phyloP scores from a whole-genome alignment of 371 early-diverging fungal species.

The Mortierella sp. region DNA sequence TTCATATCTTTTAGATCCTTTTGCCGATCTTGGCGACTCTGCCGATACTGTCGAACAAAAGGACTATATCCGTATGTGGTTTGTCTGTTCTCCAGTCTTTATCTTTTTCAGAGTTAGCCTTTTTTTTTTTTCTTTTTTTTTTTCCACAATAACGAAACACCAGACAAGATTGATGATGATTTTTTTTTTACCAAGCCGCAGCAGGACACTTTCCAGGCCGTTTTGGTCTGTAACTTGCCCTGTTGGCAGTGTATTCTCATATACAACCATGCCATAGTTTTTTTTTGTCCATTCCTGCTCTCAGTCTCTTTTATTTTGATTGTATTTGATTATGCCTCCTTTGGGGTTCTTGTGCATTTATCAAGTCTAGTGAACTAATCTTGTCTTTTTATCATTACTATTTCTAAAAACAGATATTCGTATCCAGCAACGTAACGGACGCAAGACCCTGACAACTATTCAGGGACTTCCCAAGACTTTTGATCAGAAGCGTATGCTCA shows the following conservation, averaged over 20 bases:
- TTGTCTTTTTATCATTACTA: background rate
- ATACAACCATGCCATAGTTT: conserved; percentile 71
- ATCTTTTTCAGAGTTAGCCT: background rate
- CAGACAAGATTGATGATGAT: conserved; percentile 55
- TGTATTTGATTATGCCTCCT: background rate
- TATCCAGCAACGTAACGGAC: conserved; percentile 97
- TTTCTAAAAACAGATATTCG: conserved; percentile 82
- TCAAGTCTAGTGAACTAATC: background rate
- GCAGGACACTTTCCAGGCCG: conserved; percentile 48
- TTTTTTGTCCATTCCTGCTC: background rate
- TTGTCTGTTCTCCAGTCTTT: conserved; percentile 1
- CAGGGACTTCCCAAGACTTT: conserved; percentile 91
- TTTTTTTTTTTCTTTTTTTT: background rate
- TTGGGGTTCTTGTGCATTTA: background rate
- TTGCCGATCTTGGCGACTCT: conserved; percentile 84
- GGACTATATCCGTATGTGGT: conserved; percentile 83
- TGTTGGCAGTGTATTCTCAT: conserved; percentile 46
- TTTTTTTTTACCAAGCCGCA: conserved; percentile 26
- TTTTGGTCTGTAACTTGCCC: conserved; percentile 54
- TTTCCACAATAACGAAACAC: conserved; percentile 10
- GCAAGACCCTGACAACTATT: conserved; percentile 96
- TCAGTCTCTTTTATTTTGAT: background rate
- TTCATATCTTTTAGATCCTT: conserved; percentile 72
- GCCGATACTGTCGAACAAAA: conserved; percentile 67
- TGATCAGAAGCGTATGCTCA: conserved; percentile 91